Evolutionary conservation across 2,329 filamentous ascomycete species (phyloP), one percentile per base, ranked within the genome.

Genomic region (Diaporthe australafricana): DNA sequence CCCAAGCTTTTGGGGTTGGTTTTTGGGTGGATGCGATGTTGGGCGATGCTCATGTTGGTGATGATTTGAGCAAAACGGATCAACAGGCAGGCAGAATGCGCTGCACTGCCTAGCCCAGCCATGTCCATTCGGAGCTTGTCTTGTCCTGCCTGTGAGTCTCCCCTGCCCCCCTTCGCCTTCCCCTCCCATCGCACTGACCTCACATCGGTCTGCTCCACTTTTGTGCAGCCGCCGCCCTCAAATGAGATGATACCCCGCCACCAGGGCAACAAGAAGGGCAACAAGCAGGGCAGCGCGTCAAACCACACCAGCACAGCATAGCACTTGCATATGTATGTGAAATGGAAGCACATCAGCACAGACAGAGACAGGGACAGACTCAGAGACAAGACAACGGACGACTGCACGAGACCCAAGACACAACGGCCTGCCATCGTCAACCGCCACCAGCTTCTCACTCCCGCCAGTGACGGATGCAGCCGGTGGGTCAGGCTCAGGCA

Each of bases 211-310:
- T 27, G 60, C 60, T 65, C 60, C 60, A 65, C 60, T 65, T 65
- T 65, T 50, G 60, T 65, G 60, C 60, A 50, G 42, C 60, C 22
- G 45, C 45, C 60, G 45, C 60, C 45, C 60, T 65, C 60, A 30
- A 38, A 65, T 65, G 60, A 50, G 60, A 65, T 65, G 60, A 65
- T 65, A 65, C 60, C 60, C 60, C 60, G 45, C 60, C 60, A 63
- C 57, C 32, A 25, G 42, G 32, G 60, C 60, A 50, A 14, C 40
- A 47, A 25, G 25, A 35, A 17, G 14, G 42, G 60, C 30, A 35
- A 48, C 42, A 35, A 25, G 20, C 45, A 38, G 25, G 27, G 60
- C 60, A 35, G 30, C 60, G n/a, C 17, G 16, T 27, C 60, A n/a
- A 20, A 9, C 60, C 57, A 48, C 57, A 48, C 42, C 42, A 20